Evolutionary conservation across 1,139 yeast genomes (phyloP), one percentile per base, ranked within the genome.

Genomic region (Blastobotrys petasosporus): DNA sequence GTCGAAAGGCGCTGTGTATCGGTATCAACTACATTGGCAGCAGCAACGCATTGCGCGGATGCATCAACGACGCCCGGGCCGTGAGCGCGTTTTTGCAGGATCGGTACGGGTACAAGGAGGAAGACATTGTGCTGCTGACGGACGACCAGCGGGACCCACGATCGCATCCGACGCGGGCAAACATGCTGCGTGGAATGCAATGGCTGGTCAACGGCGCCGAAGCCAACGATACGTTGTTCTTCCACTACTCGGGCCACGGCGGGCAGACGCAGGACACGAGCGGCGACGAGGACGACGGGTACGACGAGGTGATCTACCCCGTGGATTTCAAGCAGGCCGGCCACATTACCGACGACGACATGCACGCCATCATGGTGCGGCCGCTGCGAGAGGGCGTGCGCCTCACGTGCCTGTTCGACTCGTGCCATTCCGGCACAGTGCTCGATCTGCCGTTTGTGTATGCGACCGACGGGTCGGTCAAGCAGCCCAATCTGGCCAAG

Each of bases 171-270:
- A 82, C 90, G 7, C 73, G 77, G 53, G 82, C 74, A 9, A 90
- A 90, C 63, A 87, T 90, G 59, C 60, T 86, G 36, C 73, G 86
- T 44, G 97, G 94, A 1, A 86, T 88, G 90, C 82, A 80, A 53
- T 90, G 97, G 97, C 74, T 90, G 25, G 94, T 85, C 20, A 71
- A 71, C 38, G 90, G 76, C 53, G 97, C 96, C 0, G 71, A 73
- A 51, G 87, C 96, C n/a, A 86, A 88, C 59, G 92, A 69, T 49
- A 62, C 69, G 13, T 54, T 67, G 38, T 63, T 88, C 54, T 81
- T 88, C 74, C 96, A 88, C 64, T 88, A 84, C 64, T 85, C 95
- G 1, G 96, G 97, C 7, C 97, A 90, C 63, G 97, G 97, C 31
- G 95, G 97, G 7, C 82, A 81, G 57, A 80, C 85, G 8, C 69